Evolutionary conservation across 2,329 filamentous ascomycete species (phyloP).

Genomic region (Cladosporium sp.): DNA sequence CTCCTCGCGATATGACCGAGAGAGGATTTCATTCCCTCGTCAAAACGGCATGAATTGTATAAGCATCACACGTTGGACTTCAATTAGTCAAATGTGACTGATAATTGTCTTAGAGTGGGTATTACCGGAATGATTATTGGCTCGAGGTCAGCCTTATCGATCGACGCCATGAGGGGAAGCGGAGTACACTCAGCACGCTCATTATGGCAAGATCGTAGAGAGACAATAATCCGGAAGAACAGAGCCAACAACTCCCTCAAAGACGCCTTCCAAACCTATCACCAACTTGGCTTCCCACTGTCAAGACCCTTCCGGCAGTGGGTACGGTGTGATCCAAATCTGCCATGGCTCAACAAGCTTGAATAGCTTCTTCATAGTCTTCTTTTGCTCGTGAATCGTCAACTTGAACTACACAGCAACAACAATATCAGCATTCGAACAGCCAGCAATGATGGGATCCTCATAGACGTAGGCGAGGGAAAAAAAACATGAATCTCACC

Average conservation of each 20-base stretch:
- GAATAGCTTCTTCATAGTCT: neutral
- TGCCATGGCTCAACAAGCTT: neutral
- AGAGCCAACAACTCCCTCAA: neutral
- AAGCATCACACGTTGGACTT: neutral
- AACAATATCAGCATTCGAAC: neutral
- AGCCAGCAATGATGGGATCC: neutral
- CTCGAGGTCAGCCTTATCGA: neutral
- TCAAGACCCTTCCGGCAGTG: neutral
- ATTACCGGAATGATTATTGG: neutral
- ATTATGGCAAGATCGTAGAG: neutral
- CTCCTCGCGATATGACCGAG: no score
- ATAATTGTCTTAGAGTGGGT: neutral
- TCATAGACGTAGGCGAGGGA: neutral
- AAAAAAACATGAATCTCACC: neutral
- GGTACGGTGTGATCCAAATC: neutral
- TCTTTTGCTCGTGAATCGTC: neutral
- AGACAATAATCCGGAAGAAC: neutral
- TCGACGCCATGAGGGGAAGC: neutral
- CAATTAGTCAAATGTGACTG: neutral
- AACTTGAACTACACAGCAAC: neutral
- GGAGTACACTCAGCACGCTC: neutral
- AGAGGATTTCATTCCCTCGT: neutral
- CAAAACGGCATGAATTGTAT: neutral
- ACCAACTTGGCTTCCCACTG: neutral
- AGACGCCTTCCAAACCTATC: neutral